Percentiles rank a stretch among this genome's conserved stretches.
Conservation (phyloP, 2,329 filamentous ascomycete genomes). For the Aspergillus versicolor region DNA sequence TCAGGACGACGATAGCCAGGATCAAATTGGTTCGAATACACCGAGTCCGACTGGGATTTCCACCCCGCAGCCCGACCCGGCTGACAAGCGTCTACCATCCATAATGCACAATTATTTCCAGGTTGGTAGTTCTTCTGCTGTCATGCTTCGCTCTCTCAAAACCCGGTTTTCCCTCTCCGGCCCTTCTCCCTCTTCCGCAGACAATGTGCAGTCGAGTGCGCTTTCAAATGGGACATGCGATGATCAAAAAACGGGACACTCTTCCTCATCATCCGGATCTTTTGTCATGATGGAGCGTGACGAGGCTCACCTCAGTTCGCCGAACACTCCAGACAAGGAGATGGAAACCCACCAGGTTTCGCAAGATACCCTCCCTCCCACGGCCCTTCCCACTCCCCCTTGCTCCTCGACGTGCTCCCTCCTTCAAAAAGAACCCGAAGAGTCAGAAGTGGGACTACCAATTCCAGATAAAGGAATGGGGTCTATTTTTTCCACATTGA, state of each 20-base stretch:
- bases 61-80: constrained; percentile 88
- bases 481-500: constrained; percentile 46
- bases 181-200: constrained; percentile 23
- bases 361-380: constrained; percentile 33
- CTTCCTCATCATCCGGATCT: constrained; percentile 39
- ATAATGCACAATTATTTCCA: constrained; percentile 98
- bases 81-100: constrained; percentile 91
- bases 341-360: constrained; percentile 24
- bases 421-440: constrained; percentile 44
- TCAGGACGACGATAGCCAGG: constrained; percentile 43
- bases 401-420: constrained; percentile 45
- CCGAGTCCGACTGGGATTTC: constrained; percentile 88
- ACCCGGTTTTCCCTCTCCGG: constrained; percentile 39
- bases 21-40: constrained; percentile 65
- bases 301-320: constrained; percentile 30
- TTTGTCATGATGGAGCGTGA: constrained; percentile 44
- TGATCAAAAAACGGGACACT: constrained; percentile 25
- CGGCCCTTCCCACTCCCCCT: constrained; percentile 44
- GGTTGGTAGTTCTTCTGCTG: constrained; percentile 89
- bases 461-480: constrained; percentile 38
- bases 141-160: constrained; percentile 55
- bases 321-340: constrained; percentile 28
- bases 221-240: constrained; percentile 24
- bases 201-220: constrained; percentile 25
- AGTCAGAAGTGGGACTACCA: constrained; percentile 38